Conservation (phyloP, 441 rosid species). For the Omphalea diandra region DNA sequence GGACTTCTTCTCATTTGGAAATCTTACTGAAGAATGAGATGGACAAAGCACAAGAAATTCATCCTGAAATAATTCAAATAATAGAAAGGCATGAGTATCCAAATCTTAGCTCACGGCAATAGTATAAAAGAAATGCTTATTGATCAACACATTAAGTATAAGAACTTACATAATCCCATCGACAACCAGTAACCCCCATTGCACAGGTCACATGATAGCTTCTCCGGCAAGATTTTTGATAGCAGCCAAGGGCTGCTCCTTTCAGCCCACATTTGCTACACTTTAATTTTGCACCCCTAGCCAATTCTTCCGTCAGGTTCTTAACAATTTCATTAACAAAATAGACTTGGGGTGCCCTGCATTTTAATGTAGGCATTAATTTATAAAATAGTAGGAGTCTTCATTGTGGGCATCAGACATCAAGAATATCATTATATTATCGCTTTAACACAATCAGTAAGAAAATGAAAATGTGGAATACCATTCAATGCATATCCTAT, state of each 20-base stretch:
- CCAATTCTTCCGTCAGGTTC: constrained; percentile 73
- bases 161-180: constrained; percentile 73
- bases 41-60: constrained; percentile 76
- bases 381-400: not conserved
- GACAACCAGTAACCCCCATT: constrained; percentile 48
- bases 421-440: not conserved
- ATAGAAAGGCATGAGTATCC: constrained; percentile 11
- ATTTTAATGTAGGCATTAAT: constrained; percentile 12
- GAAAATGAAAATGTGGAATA: constrained; percentile 28
- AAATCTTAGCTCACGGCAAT: not conserved
- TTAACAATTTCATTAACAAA: constrained; percentile 53
- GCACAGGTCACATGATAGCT: constrained; percentile 92
- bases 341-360: constrained; percentile 88
- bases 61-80: constrained; percentile 40
- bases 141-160: not conserved
- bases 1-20: constrained; percentile 73
- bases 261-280: constrained; percentile 70
- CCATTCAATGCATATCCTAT: constrained; percentile 73
- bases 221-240: constrained; percentile 62
- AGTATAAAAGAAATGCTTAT: not conserved
- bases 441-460: not conserved
- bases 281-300: constrained; percentile 75
- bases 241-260: constrained; percentile 94
- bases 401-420: not conserved
- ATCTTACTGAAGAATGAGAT: constrained; percentile 58